phyloP scores from a whole-genome alignment of 1,284 basidiomycete species.

The Cryptococcus sp. region DNA sequence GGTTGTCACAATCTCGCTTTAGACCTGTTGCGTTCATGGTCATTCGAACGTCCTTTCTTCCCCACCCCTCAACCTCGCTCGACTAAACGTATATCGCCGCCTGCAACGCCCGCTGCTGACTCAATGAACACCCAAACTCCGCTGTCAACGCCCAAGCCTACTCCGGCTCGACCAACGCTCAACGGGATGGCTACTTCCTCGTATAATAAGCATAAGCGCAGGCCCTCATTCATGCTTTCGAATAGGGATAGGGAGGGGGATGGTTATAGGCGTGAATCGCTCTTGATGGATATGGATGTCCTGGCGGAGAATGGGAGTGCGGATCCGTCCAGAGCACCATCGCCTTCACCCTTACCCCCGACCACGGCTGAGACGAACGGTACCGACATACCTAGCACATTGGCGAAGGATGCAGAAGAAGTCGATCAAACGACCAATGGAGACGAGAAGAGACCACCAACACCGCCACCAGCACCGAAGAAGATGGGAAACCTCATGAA shows the following conservation, averaged over 20 bases:
- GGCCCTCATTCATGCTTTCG: slow-evolving; percentile 60
- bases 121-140: slow-evolving; percentile 20
- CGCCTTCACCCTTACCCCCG: slow-evolving; percentile 43
- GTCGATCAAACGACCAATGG: slow-evolving; percentile 10
- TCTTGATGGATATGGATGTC: slow-evolving; percentile 78
- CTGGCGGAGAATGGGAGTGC: slow-evolving; percentile 53
- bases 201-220: slow-evolving; percentile 49
- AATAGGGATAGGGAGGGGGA: too few species aligned
- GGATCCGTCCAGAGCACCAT: slow-evolving; percentile 62
- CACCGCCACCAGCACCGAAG: slow-evolving; percentile 55
- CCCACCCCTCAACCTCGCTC: slow-evolving; percentile 42
- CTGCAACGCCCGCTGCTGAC: slow-evolving; percentile 10
- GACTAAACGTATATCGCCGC: slow-evolving; percentile 4
- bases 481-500: slow-evolving; percentile 74
- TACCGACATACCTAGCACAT: neutral
- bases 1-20: slow-evolving; percentile 91
- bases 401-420: slow-evolving; percentile 25
- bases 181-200: slow-evolving; percentile 4
- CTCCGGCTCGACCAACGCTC: slow-evolving; percentile 52
- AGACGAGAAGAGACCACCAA: slow-evolving; percentile 3
- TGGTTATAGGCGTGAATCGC: slow-evolving; percentile 56
- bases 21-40: slow-evolving; percentile 83
- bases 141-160: slow-evolving; percentile 47
- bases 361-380: neutral
- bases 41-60: slow-evolving; percentile 72